Conservation (phyloP, 1,139 yeast species). For the Suhomyces panamericanus region DNA sequence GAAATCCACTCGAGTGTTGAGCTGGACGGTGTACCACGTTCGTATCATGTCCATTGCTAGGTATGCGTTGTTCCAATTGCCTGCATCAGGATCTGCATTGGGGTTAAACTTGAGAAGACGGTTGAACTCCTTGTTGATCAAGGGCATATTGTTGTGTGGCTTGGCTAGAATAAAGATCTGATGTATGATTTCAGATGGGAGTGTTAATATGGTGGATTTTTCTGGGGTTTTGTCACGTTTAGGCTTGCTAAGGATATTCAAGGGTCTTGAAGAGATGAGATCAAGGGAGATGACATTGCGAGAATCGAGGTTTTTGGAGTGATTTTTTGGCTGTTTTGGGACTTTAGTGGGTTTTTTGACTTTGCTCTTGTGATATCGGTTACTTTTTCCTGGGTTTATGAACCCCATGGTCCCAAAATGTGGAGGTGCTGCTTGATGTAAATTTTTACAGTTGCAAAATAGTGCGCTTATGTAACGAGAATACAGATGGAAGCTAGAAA, state of each 20-base stretch:
- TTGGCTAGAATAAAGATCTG: slow-evolving; percentile 34
- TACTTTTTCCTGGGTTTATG: slow-evolving; percentile 28
- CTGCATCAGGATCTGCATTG: slow-evolving; percentile 5
- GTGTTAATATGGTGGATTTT: slow-evolving; percentile 12
- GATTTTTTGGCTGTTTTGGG: slow-evolving; percentile 1
- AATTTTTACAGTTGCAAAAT: slow-evolving; percentile 5
- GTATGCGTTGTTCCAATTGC: slow-evolving; percentile 13
- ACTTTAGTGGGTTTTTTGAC: neutral
- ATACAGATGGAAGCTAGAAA: neutral
- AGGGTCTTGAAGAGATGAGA: neutral
- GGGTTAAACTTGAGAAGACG: slow-evolving; percentile 21
- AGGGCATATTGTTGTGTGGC: slow-evolving; percentile 29
- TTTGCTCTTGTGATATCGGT: slow-evolving; percentile 3
- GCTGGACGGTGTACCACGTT: slow-evolving; percentile 13
- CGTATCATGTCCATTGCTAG: slow-evolving; percentile 16
- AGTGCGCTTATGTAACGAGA: neutral
- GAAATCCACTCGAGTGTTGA: slow-evolving; percentile 15
- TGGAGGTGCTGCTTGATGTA: neutral
- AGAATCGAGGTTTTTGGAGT: neutral
- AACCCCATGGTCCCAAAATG: slow-evolving; percentile 30
- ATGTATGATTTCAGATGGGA: slow-evolving; percentile 36
- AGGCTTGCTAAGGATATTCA: no score
- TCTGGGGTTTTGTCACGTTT: neutral
- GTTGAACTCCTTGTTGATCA: slow-evolving; percentile 27
- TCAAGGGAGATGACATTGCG: neutral